Conservation (phyloP, 805 yeast genomes). For the Diddensiella caesifluorescens region DNA sequence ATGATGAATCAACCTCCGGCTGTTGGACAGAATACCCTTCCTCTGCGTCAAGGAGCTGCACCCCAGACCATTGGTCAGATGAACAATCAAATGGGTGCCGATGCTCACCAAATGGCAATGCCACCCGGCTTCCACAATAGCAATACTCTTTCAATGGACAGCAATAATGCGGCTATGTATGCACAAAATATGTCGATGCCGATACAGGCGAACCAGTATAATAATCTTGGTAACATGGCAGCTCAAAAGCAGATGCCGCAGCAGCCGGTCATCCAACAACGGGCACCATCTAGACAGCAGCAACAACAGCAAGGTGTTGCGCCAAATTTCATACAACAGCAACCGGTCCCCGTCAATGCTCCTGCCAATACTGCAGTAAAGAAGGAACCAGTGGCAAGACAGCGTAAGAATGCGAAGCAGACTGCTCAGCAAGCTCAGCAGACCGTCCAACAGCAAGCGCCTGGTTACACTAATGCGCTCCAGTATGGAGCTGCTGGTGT, state of each 20-base stretch:
- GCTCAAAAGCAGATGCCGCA: too few species aligned
- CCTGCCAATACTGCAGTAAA: conserved; percentile 7
- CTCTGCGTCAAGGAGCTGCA: too few species aligned
- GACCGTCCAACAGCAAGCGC: conserved; percentile 7
- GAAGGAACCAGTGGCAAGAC: not conserved
- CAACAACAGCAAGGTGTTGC: conserved; percentile 14
- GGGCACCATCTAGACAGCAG: conserved; percentile 6
- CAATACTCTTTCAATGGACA: too few species aligned
- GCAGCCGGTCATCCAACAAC: conserved; percentile 16
- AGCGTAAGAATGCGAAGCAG: conserved; percentile 7
- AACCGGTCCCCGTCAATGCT: conserved; percentile 10
- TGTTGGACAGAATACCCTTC: too few species aligned
- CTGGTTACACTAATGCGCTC: not conserved
- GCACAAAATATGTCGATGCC: too few species aligned
- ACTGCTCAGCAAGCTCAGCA: conserved; percentile 10
- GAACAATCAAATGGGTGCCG: too few species aligned
- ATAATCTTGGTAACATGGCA: too few species aligned
- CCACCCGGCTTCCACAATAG: too few species aligned
- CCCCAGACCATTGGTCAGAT: too few species aligned
- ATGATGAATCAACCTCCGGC: too few species aligned
- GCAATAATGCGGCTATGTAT: too few species aligned
- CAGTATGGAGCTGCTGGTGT: conserved; percentile 7
- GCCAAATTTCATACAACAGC: conserved; percentile 5
- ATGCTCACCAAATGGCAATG: too few species aligned
- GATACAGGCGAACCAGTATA: conserved; percentile 13